Base-by-base conservation (phyloP, 2,329 filamentous ascomycete species). In the Venturia nashicola region DNA sequence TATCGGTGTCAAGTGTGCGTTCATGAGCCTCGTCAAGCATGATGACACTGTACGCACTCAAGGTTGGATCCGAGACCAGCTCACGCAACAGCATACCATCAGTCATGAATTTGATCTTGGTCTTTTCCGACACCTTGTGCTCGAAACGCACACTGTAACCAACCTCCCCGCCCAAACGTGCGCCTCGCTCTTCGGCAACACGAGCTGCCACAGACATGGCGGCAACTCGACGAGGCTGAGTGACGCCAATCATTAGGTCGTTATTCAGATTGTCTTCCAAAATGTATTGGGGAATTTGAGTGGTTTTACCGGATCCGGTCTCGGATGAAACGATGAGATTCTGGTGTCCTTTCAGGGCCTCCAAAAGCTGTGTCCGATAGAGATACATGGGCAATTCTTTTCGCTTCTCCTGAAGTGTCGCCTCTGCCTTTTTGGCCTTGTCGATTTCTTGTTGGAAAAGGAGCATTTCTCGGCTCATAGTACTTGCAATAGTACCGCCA, bases 1-100 rank as follows among this genome's bases (percentile, higher is more conserved):
- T 92, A 74, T 99, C 94, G 0, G 93, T 96, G 62, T 91, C 86
- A 0, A 97, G 83, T 0, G 91, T 96, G 68, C 94, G 83, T 73
- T 99, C 94, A 82, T 99, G 94, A 0, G 94, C 94, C 74, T 99
- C 94, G 72, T 99, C 94, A 64, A 99, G 93, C 87, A 99, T 97
- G 67, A 99, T 77, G 14, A 87, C 90, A 5, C 90, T 89, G 70
- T 97, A 97, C 18, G 85, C 86, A 1, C 85, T 83, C 6, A 97
- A 78, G 68, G 93, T 86, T 0, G 93, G 92, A 70, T 96, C 91
- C 0, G 90, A 93, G 77, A 97, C 84, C 68, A 97, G 89, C 72
- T 96, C 91, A 72, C 91, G 83, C 39, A 97, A 79, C 46, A 97
- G 79, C 88, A 97, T 96, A 72, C 94, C 94, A 71, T 99, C 94